Conservation (phyloP, 2,329 filamentous ascomycete genomes). For the Aspergillus puulaauensis region DNA sequence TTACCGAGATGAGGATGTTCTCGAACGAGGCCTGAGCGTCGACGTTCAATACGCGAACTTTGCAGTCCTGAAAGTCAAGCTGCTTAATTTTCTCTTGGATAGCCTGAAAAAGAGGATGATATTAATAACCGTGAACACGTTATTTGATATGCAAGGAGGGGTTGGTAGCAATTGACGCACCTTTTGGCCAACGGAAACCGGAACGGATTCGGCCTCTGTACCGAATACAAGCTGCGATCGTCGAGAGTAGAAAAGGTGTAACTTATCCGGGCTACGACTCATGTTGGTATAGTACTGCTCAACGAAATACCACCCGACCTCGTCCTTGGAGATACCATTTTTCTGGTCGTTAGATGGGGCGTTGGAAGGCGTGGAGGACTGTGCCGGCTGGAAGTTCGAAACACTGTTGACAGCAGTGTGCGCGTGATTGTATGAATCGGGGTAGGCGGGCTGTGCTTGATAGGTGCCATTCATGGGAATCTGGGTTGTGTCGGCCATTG, state of each 20-base stretch:
- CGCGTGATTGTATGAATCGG: constrained; percentile 37
- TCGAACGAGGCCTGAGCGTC: constrained; percentile 90
- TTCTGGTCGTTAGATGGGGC: constrained; percentile 39
- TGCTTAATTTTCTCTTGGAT: constrained; percentile 94
- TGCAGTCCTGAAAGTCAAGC: constrained; percentile 94
- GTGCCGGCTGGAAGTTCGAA: constrained; percentile 40
- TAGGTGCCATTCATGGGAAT: constrained; percentile 44
- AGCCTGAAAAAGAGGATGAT: constrained; percentile 52
- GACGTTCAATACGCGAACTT: constrained; percentile 96
- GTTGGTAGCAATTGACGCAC: constrained; percentile 52
- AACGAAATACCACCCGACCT: constrained; percentile 99
- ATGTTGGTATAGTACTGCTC: constrained; percentile 99
- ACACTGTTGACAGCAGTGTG: constrained; percentile 35
- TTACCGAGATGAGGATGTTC: constrained; percentile 96
- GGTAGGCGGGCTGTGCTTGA: constrained; percentile 39
- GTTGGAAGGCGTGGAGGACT: constrained; percentile 41
- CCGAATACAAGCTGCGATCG: constrained; percentile 93
- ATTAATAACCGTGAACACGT: neutral
- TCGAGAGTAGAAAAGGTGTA: constrained; percentile 96
- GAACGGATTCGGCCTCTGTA: constrained; percentile 82
- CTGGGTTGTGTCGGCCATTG: constrained; percentile 43
- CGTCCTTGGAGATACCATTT: constrained; percentile 69
- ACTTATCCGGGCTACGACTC: constrained; percentile 89
- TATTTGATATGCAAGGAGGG: neutral
- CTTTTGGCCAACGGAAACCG: constrained; percentile 82